Evolutionary conservation across 352 stramenopile species (phyloP).

Genomic region (Globisporangium sylvaticum): DNA sequence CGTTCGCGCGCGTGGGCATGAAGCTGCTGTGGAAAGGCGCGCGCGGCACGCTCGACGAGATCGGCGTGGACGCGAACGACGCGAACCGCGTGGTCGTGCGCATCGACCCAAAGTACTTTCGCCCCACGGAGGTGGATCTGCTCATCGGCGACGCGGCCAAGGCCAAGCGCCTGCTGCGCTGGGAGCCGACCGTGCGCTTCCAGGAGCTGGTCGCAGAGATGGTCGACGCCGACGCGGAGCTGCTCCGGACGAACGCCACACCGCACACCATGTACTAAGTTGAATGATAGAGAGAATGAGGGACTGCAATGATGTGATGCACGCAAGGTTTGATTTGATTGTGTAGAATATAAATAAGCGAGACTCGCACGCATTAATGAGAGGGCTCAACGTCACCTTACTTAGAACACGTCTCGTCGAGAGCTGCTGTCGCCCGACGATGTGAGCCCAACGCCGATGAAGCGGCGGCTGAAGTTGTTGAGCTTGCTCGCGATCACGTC

Average conservation of each 20-base stretch:
- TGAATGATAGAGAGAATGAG: too few relatives aligned
- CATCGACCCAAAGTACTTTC: constrained; percentile 97
- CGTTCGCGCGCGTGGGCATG: constrained; percentile 89
- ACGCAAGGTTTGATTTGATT: not conserved
- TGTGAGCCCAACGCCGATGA: constrained; percentile 54
- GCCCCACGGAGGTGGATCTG: constrained; percentile 97
- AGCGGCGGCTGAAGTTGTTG: constrained; percentile 42
- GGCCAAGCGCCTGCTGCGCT: constrained; percentile 88
- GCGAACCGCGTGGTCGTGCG: constrained; percentile 89
- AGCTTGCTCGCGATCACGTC: constrained; percentile 56
- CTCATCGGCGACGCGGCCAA: constrained; percentile 95
- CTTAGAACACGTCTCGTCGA: constrained; percentile 61
- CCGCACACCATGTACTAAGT: constrained; percentile 9
- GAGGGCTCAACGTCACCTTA: constrained; percentile 13
- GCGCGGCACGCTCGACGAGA: constrained; percentile 89
- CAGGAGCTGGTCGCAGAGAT: constrained; percentile 95
- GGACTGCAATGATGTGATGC: not conserved
- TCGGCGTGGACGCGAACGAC: constrained; percentile 90
- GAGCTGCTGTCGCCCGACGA: constrained; percentile 21
- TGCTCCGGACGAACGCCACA: constrained; percentile 18
- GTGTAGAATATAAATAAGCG: constrained; percentile 12
- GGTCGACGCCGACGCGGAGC: constrained; percentile 82
- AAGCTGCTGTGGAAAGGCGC: constrained; percentile 91
- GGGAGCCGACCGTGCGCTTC: constrained; percentile 91
- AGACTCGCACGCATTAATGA: constrained; percentile 4